Evolutionary conservation across 345 rosid genomes (phyloP).

Genomic region (Melaleuca quinquenervia): DNA sequence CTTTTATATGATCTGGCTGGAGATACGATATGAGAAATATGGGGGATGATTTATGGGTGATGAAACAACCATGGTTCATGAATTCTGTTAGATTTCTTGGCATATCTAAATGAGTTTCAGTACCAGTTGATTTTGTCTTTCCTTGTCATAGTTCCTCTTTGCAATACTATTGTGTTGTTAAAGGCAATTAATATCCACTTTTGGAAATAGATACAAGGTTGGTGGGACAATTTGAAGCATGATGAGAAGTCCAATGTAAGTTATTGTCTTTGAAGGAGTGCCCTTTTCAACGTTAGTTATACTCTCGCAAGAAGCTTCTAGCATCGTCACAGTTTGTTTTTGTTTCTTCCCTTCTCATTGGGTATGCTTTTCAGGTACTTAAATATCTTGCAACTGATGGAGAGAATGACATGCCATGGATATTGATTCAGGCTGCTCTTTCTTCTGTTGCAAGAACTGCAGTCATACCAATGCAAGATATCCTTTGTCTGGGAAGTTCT

Average conservation of each 20-base stretch:
- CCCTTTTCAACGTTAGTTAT: background rate
- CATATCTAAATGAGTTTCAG: background rate
- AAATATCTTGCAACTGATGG: slow-evolving; percentile 48
- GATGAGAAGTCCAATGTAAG: slow-evolving; percentile 70
- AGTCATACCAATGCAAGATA: slow-evolving; percentile 82
- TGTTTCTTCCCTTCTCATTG: background rate
- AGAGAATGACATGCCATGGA: slow-evolving; percentile 53
- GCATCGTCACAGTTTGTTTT: background rate
- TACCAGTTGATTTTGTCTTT: background rate
- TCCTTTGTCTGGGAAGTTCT: slow-evolving; percentile 67
- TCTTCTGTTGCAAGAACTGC: slow-evolving; percentile 73
- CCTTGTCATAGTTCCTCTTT: background rate
- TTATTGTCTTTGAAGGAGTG: background rate
- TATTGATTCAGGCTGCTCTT: slow-evolving; percentile 45
- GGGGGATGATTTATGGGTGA: background rate
- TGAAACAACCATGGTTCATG: background rate
- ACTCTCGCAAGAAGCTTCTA: background rate
- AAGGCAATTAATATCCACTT: background rate
- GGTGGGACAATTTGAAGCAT: slow-evolving; percentile 64
- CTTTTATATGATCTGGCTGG: background rate
- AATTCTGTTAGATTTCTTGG: background rate
- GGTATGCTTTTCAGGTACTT: slow-evolving; percentile 32
- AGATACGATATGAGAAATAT: background rate
- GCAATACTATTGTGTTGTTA: background rate
- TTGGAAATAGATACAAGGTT: slow-evolving; percentile 47